A percentile compares a stretch with the other conserved stretches of the same genome.
Conservation (phyloP, 768 basidiomycete species). For the Termitomyces sp. region DNA sequence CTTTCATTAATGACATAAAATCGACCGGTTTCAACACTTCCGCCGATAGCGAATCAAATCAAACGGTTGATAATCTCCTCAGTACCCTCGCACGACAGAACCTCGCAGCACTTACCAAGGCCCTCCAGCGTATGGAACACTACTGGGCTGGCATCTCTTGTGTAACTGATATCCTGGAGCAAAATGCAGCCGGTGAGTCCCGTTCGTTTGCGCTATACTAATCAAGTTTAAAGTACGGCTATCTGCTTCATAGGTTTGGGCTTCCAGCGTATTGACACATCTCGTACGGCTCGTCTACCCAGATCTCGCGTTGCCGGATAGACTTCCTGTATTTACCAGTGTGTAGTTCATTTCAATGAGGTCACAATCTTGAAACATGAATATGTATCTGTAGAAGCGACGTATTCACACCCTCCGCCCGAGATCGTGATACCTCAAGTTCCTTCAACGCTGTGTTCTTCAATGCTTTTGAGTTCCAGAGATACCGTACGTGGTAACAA, state of each 20-base stretch:
- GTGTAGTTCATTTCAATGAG: not conserved
- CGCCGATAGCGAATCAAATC: constrained; percentile 5
- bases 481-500: constrained; percentile 3
- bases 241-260: constrained; percentile 2
- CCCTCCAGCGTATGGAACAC: constrained; percentile 12
- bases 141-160: constrained; percentile 13
- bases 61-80: constrained; percentile 10
- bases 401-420: not conserved
- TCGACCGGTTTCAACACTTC: not conserved
- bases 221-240: not conserved
- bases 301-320: constrained; percentile 2
- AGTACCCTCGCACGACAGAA: constrained; percentile 12
- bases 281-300: constrained; percentile 1
- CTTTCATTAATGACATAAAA: constrained; percentile 11
- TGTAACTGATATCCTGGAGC: constrained; percentile 9
- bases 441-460: constrained; percentile 1
- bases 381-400: not conserved
- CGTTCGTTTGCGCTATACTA: not conserved
- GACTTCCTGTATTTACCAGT: constrained; percentile 7
- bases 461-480: constrained; percentile 4
- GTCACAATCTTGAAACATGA: not conserved
- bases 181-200: constrained; percentile 8
- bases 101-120: constrained; percentile 10
- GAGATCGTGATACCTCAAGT: not conserved
- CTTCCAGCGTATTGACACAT: constrained; percentile 7